Percentiles rank a stretch among this genome's conserved stretches.
phyloP scores from a whole-genome alignment of 768 basidiomycete genomes.

The Pleurotus giganteus region DNA sequence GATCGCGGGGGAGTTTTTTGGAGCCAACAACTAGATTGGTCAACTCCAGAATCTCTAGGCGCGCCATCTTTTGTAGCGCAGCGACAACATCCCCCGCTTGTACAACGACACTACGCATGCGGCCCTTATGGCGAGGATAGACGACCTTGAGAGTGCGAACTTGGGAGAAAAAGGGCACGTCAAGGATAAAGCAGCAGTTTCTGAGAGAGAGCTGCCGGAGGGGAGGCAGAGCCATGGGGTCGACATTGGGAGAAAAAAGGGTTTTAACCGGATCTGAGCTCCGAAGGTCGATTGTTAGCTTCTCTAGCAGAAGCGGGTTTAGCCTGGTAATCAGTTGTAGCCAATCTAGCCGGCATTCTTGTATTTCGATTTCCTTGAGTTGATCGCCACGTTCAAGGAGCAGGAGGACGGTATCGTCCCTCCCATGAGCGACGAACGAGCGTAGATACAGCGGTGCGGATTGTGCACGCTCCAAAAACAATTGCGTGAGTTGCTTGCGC shows the following conservation, averaged over 20 bases:
- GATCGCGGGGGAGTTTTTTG: neutral
- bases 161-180: neutral
- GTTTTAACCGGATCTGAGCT: too few relatives aligned
- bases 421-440: too few relatives aligned
- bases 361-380: too few relatives aligned
- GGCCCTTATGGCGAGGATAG: neutral
- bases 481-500: too few relatives aligned
- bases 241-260: neutral
- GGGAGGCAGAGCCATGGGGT: neutral
- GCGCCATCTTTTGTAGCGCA: neutral
- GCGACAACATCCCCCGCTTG: neutral
- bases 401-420: too few relatives aligned
- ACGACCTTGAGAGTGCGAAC: neutral
- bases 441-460: too few relatives aligned
- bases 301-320: too few relatives aligned
- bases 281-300: too few relatives aligned
- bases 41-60: neutral
- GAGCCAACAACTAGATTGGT: neutral
- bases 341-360: too few relatives aligned
- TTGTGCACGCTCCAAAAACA: too few relatives aligned
- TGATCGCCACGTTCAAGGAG: too few relatives aligned
- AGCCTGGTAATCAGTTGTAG: too few relatives aligned
- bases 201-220: neutral
- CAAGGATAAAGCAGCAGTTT: neutral
- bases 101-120: neutral